phyloP scores from a whole-genome alignment of 1,284 basidiomycete species.

The Erythrobasidium hasegawianum region DNA sequence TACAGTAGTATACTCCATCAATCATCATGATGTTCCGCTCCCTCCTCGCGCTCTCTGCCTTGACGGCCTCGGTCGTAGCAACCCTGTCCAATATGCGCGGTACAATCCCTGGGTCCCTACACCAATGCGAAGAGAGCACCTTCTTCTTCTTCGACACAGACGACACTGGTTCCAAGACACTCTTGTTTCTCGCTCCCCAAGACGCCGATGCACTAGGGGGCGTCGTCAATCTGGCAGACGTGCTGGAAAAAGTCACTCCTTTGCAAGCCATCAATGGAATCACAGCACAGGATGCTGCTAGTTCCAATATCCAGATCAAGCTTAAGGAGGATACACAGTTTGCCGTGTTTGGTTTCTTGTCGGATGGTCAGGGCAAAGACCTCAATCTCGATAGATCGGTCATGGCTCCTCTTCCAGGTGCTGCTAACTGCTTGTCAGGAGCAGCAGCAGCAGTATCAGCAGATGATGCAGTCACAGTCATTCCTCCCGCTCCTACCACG shows the following conservation, averaged over 20 bases:
- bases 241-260: constrained; percentile 27
- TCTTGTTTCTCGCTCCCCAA: constrained; percentile 36
- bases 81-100: background rate
- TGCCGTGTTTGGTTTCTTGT: constrained; percentile 40
- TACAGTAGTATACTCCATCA: background rate
- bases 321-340: constrained; percentile 25
- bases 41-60: constrained; percentile 17
- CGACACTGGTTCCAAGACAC: constrained; percentile 35
- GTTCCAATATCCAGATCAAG: constrained; percentile 32
- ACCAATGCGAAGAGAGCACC: constrained; percentile 40
- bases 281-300: constrained; percentile 35
- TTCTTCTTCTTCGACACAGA: constrained; percentile 41
- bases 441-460: constrained; percentile 4
- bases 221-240: constrained; percentile 30
- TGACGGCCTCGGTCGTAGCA: constrained; percentile 23
- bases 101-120: constrained; percentile 31
- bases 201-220: constrained; percentile 21
- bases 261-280: constrained; percentile 37
- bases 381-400: constrained; percentile 39
- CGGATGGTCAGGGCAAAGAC: constrained; percentile 42
- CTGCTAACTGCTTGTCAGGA: constrained; percentile 25
- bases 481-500: too few relatives aligned
- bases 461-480: too few relatives aligned
- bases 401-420: constrained; percentile 35
- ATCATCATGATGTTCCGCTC: constrained; percentile 4